phyloP scores from a whole-genome alignment of 495 filamentous ascomycete species.

The Penicillium pulvis region DNA sequence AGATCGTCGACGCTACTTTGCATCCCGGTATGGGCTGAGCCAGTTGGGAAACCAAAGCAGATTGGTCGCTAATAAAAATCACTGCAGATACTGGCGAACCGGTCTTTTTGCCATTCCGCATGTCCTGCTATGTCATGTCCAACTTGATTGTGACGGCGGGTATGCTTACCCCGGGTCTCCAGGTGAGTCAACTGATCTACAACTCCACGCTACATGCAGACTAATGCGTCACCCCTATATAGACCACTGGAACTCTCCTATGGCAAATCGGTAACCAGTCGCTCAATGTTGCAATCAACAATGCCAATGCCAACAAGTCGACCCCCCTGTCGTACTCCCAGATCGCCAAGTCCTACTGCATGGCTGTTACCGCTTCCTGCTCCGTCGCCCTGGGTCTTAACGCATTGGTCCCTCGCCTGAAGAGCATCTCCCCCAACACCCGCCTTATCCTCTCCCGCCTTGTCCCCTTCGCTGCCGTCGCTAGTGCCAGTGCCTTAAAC shows the following conservation, averaged over 20 bases:
- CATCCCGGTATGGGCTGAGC: constrained; percentile 71
- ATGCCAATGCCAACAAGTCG: constrained; percentile 95
- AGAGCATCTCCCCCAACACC: constrained; percentile 69
- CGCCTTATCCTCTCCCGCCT: constrained; percentile 75
- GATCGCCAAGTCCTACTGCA: constrained; percentile 83
- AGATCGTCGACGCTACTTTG: constrained; percentile 91
- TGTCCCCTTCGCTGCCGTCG: constrained; percentile 94
- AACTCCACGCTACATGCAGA: neutral
- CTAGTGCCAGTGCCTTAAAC: constrained; percentile 85
- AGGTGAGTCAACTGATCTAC: constrained; percentile 20
- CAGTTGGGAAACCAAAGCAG: neutral
- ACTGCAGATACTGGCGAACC: constrained; percentile 80
- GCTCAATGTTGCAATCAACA: constrained; percentile 97
- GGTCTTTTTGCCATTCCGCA: constrained; percentile 92
- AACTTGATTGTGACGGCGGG: constrained; percentile 96
- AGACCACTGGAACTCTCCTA: constrained; percentile 84
- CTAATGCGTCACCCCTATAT: neutral
- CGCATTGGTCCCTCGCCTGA: constrained; percentile 81
- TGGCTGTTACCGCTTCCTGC: constrained; percentile 91
- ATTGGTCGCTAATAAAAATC: constrained; percentile 10
- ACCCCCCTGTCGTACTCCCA: constrained; percentile 78
- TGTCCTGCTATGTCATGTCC: constrained; percentile 93
- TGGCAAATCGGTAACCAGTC: constrained; percentile 98
- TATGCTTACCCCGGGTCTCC: constrained; percentile 83
- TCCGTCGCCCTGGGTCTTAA: constrained; percentile 93